Conservation (phyloP, 2,329 filamentous ascomycete genomes). For the Didymellaceae sp. region DNA sequence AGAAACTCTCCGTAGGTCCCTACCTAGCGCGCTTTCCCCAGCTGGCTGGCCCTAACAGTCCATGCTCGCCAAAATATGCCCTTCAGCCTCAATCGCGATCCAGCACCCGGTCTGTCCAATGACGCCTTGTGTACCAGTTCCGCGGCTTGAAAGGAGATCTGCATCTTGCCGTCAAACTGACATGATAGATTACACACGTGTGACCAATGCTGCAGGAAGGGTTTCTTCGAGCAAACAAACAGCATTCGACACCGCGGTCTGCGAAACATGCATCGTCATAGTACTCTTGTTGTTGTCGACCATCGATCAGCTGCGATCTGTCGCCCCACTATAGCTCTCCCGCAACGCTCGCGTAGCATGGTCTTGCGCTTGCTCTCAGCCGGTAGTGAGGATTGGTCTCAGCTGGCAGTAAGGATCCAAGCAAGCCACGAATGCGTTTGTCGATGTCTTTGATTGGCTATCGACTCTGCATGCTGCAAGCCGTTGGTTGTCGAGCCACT, state of each 20-base stretch:
- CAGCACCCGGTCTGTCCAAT: background rate
- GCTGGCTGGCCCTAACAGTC: background rate
- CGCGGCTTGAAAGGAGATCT: background rate
- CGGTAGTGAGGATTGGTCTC: slow-evolving; percentile 4
- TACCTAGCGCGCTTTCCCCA: slow-evolving; percentile 7
- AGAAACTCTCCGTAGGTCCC: background rate
- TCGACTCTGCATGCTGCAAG: background rate
- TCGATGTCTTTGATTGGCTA: background rate
- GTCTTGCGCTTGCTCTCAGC: background rate
- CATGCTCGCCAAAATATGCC: background rate
- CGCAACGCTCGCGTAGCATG: background rate
- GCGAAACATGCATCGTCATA: background rate
- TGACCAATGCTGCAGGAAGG: background rate
- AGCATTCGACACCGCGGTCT: background rate
- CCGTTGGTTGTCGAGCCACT: slow-evolving; percentile 3
- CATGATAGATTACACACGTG: slow-evolving; percentile 3
- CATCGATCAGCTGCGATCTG: background rate
- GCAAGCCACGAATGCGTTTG: background rate
- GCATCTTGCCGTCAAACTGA: background rate
- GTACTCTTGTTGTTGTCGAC: background rate
- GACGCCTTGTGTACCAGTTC: background rate
- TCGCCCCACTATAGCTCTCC: background rate
- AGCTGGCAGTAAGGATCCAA: slow-evolving; percentile 6
- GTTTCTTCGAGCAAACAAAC: background rate
- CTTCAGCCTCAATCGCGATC: slow-evolving; percentile 4